Evolutionary conservation across 345 rosid species (phyloP).

Genomic region (Murraya paniculata): DNA sequence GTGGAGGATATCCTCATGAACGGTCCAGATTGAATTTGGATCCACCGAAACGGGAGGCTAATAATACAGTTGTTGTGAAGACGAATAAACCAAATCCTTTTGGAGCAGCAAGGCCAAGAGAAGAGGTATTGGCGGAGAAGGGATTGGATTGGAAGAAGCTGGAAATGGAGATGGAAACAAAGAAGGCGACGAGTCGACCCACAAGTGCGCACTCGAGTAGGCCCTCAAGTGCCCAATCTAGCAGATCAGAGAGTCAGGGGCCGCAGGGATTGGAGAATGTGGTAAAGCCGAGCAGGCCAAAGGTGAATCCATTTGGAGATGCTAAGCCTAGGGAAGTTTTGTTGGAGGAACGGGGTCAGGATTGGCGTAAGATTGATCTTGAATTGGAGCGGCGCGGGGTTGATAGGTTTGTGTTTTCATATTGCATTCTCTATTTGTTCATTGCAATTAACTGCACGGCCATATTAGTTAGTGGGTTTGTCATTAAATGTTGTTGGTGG

Average conservation of each 20-base stretch:
- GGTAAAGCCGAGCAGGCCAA: slow-evolving; percentile 62
- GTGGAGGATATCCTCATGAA: slow-evolving; percentile 46
- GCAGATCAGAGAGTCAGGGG: slow-evolving; percentile 70
- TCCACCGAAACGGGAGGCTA: slow-evolving; percentile 54
- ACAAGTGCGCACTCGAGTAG: slow-evolving; percentile 89
- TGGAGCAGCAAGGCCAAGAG: slow-evolving; percentile 93
- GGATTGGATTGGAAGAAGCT: slow-evolving; percentile 91
- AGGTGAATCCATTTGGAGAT: slow-evolving; percentile 92
- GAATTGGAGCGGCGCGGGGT: slow-evolving; percentile 82
- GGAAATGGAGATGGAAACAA: slow-evolving; percentile 74
- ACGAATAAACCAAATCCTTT: slow-evolving; percentile 74
- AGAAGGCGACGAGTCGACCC: slow-evolving; percentile 74
- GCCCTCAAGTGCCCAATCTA: slow-evolving; percentile 88
- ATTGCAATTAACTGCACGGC: not conserved
- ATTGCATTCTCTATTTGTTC: slow-evolving; percentile 3
- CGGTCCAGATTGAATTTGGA: slow-evolving; percentile 68
- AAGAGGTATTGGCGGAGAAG: slow-evolving; percentile 87
- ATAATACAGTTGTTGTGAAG: slow-evolving; percentile 41
- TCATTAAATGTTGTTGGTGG: not conserved
- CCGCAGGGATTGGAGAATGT: slow-evolving; percentile 56
- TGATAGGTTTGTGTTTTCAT: slow-evolving; percentile 51
- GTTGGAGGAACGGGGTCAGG: slow-evolving; percentile 82
- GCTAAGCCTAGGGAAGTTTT: slow-evolving; percentile 95
- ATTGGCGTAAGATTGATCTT: slow-evolving; percentile 91
- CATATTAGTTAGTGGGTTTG: not conserved